Base-by-base conservation (phyloP, 2,329 filamentous ascomycete genomes). In the Lachnellula hyalina region DNA sequence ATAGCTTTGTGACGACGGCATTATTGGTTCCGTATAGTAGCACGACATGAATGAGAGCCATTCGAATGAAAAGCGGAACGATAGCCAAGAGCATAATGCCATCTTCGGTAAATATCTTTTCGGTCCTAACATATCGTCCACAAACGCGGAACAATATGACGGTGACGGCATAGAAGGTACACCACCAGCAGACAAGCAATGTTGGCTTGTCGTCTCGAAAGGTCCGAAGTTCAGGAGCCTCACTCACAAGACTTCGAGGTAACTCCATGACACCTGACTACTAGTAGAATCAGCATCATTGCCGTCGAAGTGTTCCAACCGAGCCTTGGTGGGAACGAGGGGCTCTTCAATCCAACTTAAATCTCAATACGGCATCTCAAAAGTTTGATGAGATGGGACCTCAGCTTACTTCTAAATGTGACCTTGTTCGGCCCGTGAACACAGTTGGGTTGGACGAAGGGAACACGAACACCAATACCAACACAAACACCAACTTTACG, bases 111-210 rank as follows among this genome's bases (percentile, higher is more conserved):
- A 96, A 97, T 51, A 97, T 80, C 62, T 81, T 83, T 71, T 96
- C 89, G 48, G 89, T 92, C 55, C 93, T 83, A 42, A 96, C 80
- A 72, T 92, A 96, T 63, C 94, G 87, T 52, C 93, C 93, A 56
- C 77, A 75, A 40, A 96, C 74, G 17, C 94, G 84, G 47, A 92
- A 75, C 42, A 91, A 71, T 62, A 99, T 96, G 67, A 96, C 89
- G 59, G 85, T 81, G 45, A 91, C 77, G 60, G 90, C 87, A 70
- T 93, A 93, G 11, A 83, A 77, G 41, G 90, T 93, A 60, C 87
- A 90, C 92, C 93, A 97, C 91, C 92, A 97, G 71, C 88, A 92
- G 63, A 96, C 90, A 59, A 97, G 80, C 38, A 97, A 77, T 0
- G 90, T 95, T 15, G 93, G 90, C 70, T 96, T 94, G 73, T 92